Evolutionary conservation across 257 asterid species (phyloP), one percentile per base, ranked within the genome.

Genomic region (Solanum lycopersicoides): DNA sequence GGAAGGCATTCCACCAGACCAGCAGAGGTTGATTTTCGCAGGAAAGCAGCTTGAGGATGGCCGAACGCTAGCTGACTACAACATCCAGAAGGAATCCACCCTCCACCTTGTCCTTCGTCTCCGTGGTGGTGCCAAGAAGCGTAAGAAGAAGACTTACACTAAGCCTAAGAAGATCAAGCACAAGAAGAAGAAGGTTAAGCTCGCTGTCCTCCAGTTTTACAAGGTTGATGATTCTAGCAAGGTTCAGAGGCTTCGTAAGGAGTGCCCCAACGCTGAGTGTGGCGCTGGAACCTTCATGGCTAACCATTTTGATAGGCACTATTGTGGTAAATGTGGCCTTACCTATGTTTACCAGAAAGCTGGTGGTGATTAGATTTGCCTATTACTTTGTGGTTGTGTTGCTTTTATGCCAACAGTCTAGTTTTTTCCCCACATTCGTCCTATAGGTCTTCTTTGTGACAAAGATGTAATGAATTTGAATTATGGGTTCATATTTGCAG

Each of bases 131-230:
- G 92, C 92, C 2, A 90, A 88, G 87, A 90, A 90, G 88, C 89
- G 92, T 21, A 90, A 90, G 92, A 90, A 90, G 90, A 90, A 90
- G 92, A 90, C 92, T 79, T 90, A 90, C 89, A 90, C 92, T 30
- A 90, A 90, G 87, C 92, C 92, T 6, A 90, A 90, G 89, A 90
- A 90, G 92, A 88, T 90, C 88, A 90, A 90, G 89, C 92, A 90
- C 87, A 90, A 90, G 92, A 56, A 90, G 74, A 90, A 88, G 89
- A 90, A 90, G 89, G 92, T 90, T n/a, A 88, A 90, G 92, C 92
- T 90, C 23, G 83, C 90, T 16, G 88, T 86, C 34, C 82, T 75
- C 82, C 82, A 75, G 56, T 75, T 75, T 90, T 75, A 75, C 82
- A 75, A 75, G 82, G 82, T 75, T 75, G 82, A 75, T 75, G 82